Base-by-base conservation (phyloP, 2,329 filamentous ascomycete species). In the Clonostachys byssicola region DNA sequence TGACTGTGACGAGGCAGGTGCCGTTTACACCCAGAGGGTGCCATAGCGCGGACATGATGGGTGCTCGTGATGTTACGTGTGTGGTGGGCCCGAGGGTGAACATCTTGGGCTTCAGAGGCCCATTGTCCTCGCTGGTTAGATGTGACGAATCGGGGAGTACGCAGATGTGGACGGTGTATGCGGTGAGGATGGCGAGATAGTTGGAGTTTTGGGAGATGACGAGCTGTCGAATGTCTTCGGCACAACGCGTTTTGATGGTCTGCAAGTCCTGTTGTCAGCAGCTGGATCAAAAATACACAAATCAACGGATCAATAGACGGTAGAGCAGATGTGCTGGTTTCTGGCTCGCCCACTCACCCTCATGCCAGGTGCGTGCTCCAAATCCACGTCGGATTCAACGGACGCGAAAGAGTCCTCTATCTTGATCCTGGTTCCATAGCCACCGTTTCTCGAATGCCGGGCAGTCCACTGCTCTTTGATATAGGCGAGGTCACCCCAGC, bases 61-160 rank as follows among this genome's bases (percentile, higher is more conserved):
- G 82, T 8, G 90, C 82, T 54, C 91, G 86, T 42, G 92, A 89
- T 44, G 92, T 86, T 43, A 96, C 90, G 66, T 97, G 92, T 5
- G 88, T 91, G 4, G 90, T 95, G 33, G 92, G 91, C 2, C 92
- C 92, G n/a, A 97, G 76, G 17, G 92, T 92, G 69, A 89, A 95
- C 46, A 89, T 89, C 65, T 89, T 95, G 33, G 92, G 77, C 60
- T 88, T 89, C 58, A 96, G 75, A 6, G 85, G 81, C 10, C 79
- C 75, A 42, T 69, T 73, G 58, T 92, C 89, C 42, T 78, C 74
- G 49, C 82, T 79, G 14, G 82, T 83, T 34, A 96, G 81, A 58
- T 92, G 86, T 9, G 86, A 83, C 1, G 86, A 74, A 54, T 95
- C 87, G 23, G 92, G 92, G 5, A 97, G 75, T n/a, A 92, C 74